Percentiles rank a stretch among this genome's conserved stretches.
These are phyloP conservation scores for Blepharisma japonicum DNA, from an alignment of 73 alveolate genomes.

Conservation along the genomic window DNA sequence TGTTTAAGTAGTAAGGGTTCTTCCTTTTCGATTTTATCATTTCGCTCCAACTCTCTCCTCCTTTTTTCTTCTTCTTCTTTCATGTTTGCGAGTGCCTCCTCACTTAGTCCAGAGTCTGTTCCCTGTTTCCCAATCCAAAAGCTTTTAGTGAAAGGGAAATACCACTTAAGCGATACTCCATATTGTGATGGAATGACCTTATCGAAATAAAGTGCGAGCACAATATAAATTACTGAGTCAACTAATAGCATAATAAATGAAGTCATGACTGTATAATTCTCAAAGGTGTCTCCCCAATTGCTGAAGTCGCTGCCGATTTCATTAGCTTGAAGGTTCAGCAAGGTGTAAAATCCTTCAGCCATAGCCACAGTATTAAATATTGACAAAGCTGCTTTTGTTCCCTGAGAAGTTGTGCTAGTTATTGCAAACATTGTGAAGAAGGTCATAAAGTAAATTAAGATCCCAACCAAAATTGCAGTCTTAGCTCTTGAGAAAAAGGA, in stretches of 20 bases:
- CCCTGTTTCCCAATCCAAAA: conserved; percentile 48
- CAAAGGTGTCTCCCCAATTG: conserved; percentile 39
- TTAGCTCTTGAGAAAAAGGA: conserved; percentile 71
- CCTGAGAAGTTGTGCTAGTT: conserved; percentile 28
- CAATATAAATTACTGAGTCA: conserved; percentile 54
- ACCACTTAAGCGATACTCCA: conserved; percentile 77
- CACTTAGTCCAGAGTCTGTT: conserved; percentile 37
- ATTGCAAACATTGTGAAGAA: conserved; percentile 23
- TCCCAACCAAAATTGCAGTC: conserved; percentile 53
- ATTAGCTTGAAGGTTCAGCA: conserved; percentile 57
- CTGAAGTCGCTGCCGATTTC: conserved; percentile 52
- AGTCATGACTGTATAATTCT: conserved; percentile 45
- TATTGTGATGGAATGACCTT: conserved; percentile 74
- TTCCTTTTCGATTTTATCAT: conserved; percentile 44
- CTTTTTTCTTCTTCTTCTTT: conserved; percentile 42
- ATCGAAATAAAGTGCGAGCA: conserved; percentile 75
- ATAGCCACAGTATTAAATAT: conserved; percentile 70
- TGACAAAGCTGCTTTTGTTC: conserved; percentile 41
- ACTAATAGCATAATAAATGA: conserved; percentile 48
- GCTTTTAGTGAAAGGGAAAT: conserved; percentile 63
- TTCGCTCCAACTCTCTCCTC: conserved; percentile 26
- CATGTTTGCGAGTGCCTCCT: conserved; percentile 32
- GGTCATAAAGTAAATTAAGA: conserved; percentile 37
- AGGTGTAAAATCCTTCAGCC: conserved; percentile 46
- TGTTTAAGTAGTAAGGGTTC: conserved; percentile 41